Evolutionary conservation across 805 yeast genomes (phyloP), one percentile per base, ranked within the genome.

Genomic region (Candida succiphila): DNA sequence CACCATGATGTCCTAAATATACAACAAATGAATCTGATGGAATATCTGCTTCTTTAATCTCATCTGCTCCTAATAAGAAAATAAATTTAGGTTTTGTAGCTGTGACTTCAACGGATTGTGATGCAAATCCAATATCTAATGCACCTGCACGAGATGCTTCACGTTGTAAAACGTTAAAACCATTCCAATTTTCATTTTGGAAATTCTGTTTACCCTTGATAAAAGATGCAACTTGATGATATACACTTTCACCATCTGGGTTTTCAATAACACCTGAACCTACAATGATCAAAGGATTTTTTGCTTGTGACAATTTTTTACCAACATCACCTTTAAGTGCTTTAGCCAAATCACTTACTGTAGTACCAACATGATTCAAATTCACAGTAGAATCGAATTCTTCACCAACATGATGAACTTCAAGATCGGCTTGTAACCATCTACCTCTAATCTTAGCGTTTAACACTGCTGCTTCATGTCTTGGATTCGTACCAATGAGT

Each of bases 1-100:
- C 95, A 61, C 95, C 95, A 60, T 84, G 94, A 60, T 85, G 94
- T 36, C 95, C 95, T 62, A 84, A 86, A 62, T 84, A 84, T 34
- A 84, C 77, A 21, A 85, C 95, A 55, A 84, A 85, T 4, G 95
- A 85, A 54, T 84, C 92, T 55, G 67, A 65, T 44, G 94, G 94
- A 46, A 84, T 73, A 38, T 79, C 80, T 38, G 68, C 60, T 39
- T 77, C 72, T 39, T 67, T 61, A 41, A 83, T 56, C 60, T 85
- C 94, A 56, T 84, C 95, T 24, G 95, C 94, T 28, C 89, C 92
- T 35, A 84, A 67, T 47, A 84, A 65, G 64, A 81, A 85, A 34
- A 84, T 70, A 54, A 85, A 67, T 63, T 84, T 85, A 37, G 94
- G 82, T 46, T 61, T 60, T 32, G 69, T 59, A 20, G 59, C 40